These are phyloP conservation scores for Colletotrichum costaricense DNA, from an alignment of 2,329 filamentous ascomycete genomes.

Conservation along the genomic window DNA sequence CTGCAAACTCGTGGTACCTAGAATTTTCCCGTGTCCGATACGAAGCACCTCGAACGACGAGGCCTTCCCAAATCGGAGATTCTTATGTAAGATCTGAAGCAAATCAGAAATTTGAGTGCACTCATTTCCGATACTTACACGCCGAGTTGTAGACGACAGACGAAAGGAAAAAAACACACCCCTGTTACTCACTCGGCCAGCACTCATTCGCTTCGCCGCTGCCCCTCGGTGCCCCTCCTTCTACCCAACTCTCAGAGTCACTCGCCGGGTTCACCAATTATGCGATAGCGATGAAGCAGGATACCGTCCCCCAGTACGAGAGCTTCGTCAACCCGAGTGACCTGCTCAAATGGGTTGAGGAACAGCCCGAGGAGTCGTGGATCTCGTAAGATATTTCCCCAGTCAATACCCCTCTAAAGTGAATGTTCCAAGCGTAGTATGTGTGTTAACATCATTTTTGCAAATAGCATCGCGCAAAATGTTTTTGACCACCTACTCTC, in stretches of 20 bases:
- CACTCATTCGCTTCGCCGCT: conserved; percentile 10
- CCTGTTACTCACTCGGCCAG: conserved; percentile 3
- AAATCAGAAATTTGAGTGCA: conserved; percentile 3
- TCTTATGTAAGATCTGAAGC: conserved; percentile 20
- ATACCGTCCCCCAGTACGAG: conserved; percentile 34
- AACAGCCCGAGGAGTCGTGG: conserved; percentile 48
- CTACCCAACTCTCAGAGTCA: conserved; percentile 3
- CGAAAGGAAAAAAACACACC: not conserved
- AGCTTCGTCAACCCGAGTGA: conserved; percentile 48
- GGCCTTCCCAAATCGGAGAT: conserved; percentile 5
- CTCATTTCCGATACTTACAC: conserved; percentile 9
- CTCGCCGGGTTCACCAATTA: conserved; percentile 26
- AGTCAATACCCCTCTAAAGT: conserved; percentile 31
- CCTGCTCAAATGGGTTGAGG: conserved; percentile 56
- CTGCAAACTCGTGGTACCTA: conserved; percentile 25
- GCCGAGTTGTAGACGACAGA: not conserved
- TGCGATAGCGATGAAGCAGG: conserved; percentile 34
- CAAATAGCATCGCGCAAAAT: conserved; percentile 46
- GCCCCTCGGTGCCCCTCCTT: conserved; percentile 29
- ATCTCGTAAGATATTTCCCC: conserved; percentile 46
- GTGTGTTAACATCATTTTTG: not conserved
- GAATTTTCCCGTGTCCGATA: not conserved
- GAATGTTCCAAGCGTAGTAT: not conserved
- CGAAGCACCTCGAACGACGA: not conserved
- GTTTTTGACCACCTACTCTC: conserved; percentile 61